Base-by-base conservation (phyloP, 2,329 filamentous ascomycete species). In the Ceratocystiopsis sp. region DNA sequence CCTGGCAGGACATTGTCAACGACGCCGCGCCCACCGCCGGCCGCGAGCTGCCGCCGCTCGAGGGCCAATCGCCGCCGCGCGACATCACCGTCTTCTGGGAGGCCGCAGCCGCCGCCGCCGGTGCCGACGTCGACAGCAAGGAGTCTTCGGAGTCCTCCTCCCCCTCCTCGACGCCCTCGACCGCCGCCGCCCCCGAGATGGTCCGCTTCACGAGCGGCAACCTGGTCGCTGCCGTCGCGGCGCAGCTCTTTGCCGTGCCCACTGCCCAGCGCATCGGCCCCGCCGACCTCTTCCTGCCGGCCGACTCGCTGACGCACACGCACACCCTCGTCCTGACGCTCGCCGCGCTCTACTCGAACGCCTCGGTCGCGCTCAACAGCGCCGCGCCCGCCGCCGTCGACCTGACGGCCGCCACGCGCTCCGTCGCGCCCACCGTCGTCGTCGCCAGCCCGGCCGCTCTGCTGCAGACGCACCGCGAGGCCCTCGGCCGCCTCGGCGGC, bases 1-100 rank as follows among this genome's bases (percentile, higher is more conserved):
- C 89, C 14, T 98, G 89, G 87, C 84, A 93, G 54, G 84, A 95
- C 46, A 72, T 96, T 42, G 65, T 95, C 21, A 75, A 80, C 50
- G 82, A 91, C 48, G 69, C 71, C 50, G 76, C 76, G 16, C 61
- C 65, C 25, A 66, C 64, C 43, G 68, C 72, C 35, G 73, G 69
- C 37, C 63, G 63, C 9, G 73, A 84, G 17, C 66, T 94, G 13
- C 84, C 84, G 1, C 61, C 69, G 11, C 61, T 73, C 41, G 72
- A 77, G 36, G 69, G 68, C 19, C 72, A 71, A 45, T 56, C 60
- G 19, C 61, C 66, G 36, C 62, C 71, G 4, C 65, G 66, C 45
- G 71, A 77, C 40, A 56, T 82, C 14, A 64, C 84, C 38, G 70
- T 76, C 35, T 80, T 89, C 53, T 84, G 79, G 75, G 73, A 69